Evolutionary conservation across 2,329 filamentous ascomycete species (phyloP), one percentile per base, ranked within the genome.

Genomic region (Cercospora canescens): DNA sequence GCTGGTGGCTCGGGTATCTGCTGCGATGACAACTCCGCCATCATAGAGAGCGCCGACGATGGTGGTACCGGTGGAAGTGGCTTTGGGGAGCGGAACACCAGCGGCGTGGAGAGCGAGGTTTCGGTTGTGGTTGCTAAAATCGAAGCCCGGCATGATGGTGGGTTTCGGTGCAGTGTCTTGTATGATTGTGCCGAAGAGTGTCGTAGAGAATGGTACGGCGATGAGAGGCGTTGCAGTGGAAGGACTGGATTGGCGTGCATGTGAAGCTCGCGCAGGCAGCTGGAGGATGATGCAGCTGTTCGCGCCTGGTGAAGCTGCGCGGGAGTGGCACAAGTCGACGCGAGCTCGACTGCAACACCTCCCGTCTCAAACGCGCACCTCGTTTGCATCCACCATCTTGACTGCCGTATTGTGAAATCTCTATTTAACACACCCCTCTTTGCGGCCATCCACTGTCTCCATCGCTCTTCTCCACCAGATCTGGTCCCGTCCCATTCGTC

Each of bases 111-210:
- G 89, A 71, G 94, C 94, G 79, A 91, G 89, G 88, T 99, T 99
- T 85, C 95, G 93, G 88, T 97, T 97, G 88, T 98, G 95, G 87
- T 99, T 99, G 81, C 93, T 96, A 87, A 99, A 99, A 85, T 98
- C 94, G 87, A 97, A 97, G 84, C 94, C 94, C 76, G 92, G 90
- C 95, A 99, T 99, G 76, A 54, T 75, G 68, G 50, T 26, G 45
- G 63, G 32, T 45, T 30, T 63, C 24, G n/a, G 37, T 11, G 18
- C 48, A 39, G 35, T 57, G 2, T 41, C 39, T 37, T n/a, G 21
- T 41, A 41, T 9, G 61, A 26, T 26, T n/a, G 48, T 34, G 7
- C 12, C 39, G 11, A 18, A 39, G 5, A 32, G 7, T n/a, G 61
- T 62, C 61, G 65, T 59, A 61, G 65, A 34, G 56, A 61, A 64